Evolutionary conservation across 139 green algal genomes (phyloP), one percentile per base, ranked within the genome.

Genomic region (Auxenochlorella pyrenoidosa): DNA sequence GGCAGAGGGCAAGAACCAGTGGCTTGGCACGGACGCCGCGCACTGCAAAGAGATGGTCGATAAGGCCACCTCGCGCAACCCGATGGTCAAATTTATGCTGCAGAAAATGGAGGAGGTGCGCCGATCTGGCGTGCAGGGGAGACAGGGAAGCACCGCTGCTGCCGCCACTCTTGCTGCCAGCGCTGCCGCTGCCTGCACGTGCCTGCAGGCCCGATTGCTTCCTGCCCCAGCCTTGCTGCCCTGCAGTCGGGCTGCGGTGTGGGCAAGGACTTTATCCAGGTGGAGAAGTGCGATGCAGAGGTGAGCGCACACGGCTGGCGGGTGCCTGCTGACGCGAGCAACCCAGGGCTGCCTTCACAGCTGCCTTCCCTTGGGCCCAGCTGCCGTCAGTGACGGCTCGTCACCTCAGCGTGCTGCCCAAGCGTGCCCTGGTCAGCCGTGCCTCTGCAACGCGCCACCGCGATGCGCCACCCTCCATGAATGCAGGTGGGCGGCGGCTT

Each of bases 61-160:
- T 36, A 71, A 86, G 26, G 91, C 93, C 0, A 84, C 94, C 22
- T 82, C 54, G 5, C 87, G 91, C 13, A 91, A 93, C 80, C 86
- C 88, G 1, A 91, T 88, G 26, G 94, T 97, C 40, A 93, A 92
- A 54, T 97, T 97, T 85, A 95, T 97, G 91, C 75, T 97, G 18
- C 79, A 96, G 1, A 95, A 94, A 36, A 88, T 97, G 60, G 88
- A 89, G 80, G 85, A 95, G 93, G 93, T 96, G 81, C 15, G 90
- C 22, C 30, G 34, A 68, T 24, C 54, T 0, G 85, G 16, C 73
- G 3, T 3, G 38, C 5, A 30, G n/a, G 21, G 38, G 6, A 36
- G 34, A 32, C 13, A 2, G n/a, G 5, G 75, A 26, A 51, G 47
- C 12, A 32, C 16, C 34, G 21, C 34, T 26, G 59, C 47, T 84